A percentile compares a stretch with the other conserved stretches of the same genome.
phyloP scores from a whole-genome alignment of 1,139 yeast genomes.

The Debaryomycetaceae sp. region DNA sequence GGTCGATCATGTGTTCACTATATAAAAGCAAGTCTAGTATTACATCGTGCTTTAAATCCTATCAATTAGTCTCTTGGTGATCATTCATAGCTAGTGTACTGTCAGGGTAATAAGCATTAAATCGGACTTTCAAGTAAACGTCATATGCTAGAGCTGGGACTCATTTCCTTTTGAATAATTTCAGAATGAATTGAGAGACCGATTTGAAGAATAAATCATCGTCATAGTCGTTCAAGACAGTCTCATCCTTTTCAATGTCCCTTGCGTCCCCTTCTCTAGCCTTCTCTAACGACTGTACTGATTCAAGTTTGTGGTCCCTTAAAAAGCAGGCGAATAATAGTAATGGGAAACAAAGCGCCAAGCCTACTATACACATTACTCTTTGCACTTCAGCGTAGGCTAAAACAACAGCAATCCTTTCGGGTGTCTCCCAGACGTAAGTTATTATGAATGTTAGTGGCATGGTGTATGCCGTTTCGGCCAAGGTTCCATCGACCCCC shows the following conservation, averaged over 20 bases:
- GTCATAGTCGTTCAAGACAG: background rate
- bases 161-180: background rate
- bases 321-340: slow-evolving; percentile 46
- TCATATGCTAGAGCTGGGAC: too few species aligned
- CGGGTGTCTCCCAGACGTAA: slow-evolving; percentile 60
- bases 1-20: too few species aligned
- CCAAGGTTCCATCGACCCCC: slow-evolving; percentile 21
- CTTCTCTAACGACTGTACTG: slow-evolving; percentile 34
- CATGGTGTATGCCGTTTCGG: slow-evolving; percentile 46
- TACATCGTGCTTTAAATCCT: too few species aligned
- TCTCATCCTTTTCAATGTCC: background rate
- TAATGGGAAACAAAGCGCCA: slow-evolving; percentile 53
- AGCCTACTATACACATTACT: slow-evolving; percentile 54
- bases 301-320: slow-evolving; percentile 50
- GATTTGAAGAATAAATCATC: background rate
- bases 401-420: slow-evolving; percentile 51
- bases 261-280: background rate
- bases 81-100: too few species aligned
- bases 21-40: too few species aligned
- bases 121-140: too few species aligned
- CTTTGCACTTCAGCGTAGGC: slow-evolving; percentile 62
- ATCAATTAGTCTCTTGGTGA: too few species aligned
- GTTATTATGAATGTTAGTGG: slow-evolving; percentile 47
- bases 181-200: background rate
- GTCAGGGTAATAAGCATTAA: too few species aligned